Base-by-base conservation (phyloP, 352 stramenopile genomes). In the Pythium insidiosum region DNA sequence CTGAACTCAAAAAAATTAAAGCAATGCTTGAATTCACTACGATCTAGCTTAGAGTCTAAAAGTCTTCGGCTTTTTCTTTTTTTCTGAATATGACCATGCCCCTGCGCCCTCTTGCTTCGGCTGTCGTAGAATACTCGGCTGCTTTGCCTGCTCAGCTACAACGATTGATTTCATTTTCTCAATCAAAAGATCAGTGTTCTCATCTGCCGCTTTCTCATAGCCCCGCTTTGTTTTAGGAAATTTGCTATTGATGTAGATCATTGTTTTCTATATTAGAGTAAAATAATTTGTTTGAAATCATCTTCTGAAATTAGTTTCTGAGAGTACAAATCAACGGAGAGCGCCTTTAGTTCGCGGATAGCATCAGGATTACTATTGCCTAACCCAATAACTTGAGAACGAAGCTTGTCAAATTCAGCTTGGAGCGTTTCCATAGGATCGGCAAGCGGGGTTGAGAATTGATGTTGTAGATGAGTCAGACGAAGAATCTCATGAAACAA, bases 361-460 rank as follows among this genome's bases (percentile, higher is more conserved):
- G 39, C 1, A 29, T 38, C 26, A 24, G 45, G 45, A 24, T 53
- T 53, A 24, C 38, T 22, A 31, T 53, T 53, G 11, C 45, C 45
- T 5, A 53, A n/a, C 26, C 18, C 25, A 15, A 53, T 5, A 25
- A 45, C 20, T 15, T 25, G 18, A n/a, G n/a, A n/a, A 18, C 28
- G 23, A 5, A 53, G 16, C 21, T 53, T 53, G 22, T 53, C 45
- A 22, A 43, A 53, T 29, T 53, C 45, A 45, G 45, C 45, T 39
- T 23, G 5, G 2, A 53, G 20, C 5, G 3, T 9, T 39, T 53
- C 24, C 6, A 45, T 1, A 9, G 45, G 45, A 45, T 53, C 37
- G 2, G 23, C 16, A 9, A 39, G 11, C 0, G 23, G 15, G 31
- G 36, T 44, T 1, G 3, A 28, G 21, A 53, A 45, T 13, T 28